These are phyloP conservation scores for Penicillium angulare DNA, from an alignment of 495 filamentous ascomycete species.

Conservation along the genomic window DNA sequence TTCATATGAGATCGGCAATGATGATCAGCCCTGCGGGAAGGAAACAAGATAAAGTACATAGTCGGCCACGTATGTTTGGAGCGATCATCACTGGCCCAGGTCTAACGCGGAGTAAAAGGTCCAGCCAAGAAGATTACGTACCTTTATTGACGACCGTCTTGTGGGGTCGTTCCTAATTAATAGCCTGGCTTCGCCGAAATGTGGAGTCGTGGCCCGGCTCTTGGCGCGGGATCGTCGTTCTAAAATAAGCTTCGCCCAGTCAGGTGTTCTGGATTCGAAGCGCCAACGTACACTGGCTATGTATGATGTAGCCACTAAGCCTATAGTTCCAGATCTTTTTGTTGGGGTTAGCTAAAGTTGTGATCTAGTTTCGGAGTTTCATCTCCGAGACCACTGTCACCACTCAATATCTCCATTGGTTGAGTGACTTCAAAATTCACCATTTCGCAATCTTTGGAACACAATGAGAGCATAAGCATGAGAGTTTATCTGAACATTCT, in stretches of 20 bases:
- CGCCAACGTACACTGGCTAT: background rate
- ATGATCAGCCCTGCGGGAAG: background rate
- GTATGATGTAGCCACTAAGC: conserved; percentile 1
- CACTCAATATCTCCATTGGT: no score
- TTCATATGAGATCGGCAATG: background rate
- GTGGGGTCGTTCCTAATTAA: background rate
- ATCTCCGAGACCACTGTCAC: no score
- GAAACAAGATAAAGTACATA: background rate
- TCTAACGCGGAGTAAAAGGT: background rate
- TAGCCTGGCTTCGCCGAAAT: conserved; percentile 4
- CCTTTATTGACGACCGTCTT: conserved; percentile 4
- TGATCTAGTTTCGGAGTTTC: no score
- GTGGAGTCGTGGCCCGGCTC: conserved; percentile 1
- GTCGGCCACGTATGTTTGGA: background rate
- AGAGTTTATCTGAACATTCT: no score
- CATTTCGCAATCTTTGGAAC: no score
- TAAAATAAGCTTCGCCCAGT: conserved; percentile 5
- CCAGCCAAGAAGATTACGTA: conserved; percentile 4
- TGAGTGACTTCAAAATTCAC: no score
- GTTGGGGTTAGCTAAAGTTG: no score
- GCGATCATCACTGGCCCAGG: background rate
- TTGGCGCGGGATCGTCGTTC: conserved; percentile 9
- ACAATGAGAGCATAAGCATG: no score
- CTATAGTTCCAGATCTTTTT: background rate
- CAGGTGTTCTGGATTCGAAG: background rate